Base-by-base conservation (phyloP, 306 rosid species). In the Betula pendula region DNA sequence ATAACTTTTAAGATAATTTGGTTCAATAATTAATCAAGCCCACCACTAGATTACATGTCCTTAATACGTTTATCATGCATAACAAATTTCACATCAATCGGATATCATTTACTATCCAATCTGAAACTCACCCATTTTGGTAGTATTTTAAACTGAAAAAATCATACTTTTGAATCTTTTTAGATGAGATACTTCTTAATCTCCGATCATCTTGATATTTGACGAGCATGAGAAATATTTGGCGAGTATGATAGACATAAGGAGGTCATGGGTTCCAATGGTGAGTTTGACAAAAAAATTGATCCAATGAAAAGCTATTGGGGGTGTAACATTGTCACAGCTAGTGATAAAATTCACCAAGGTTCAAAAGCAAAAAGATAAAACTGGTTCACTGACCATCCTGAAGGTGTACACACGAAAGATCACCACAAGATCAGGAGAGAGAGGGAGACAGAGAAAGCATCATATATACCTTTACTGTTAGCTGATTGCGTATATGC, bases 401-500 rank as follows among this genome's bases (percentile, higher is more conserved):
- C 24, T 7, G 35, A 65, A 17, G 3, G 70, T 1, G 12, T 65
- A 35, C 0, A 11, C 45, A 17, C 1, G 22, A 65, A 13, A 20
- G 48, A 66, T 66, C 48, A 65, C 22, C 24, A 38, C 25, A 38
- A 8, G 42, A n/a, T 19, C 22, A 6, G 45, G 48, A 2, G n/a
- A 47, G 22, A 79, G 50, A 16, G 8, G 40, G 16, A 11, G 27
- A 59, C 67, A 77, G 24, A 53, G 25, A 65, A 35, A 80, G 56
- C 31, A 79, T 77, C 72, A 82, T 45, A 9, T 47, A 47, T 83
- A 92, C 99, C 99, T 91, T 96, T 56, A 89, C 99, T 38, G 99
- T 96, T 69, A 96, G 89, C 44, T 86, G 92, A 87, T 92, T 92
- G 80, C 58, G 89, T 79, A 96, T 96, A 72, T 92, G 86, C 82